phyloP scores from a whole-genome alignment of 2,329 filamentous ascomycete genomes.

The Boeremia lycopersici region DNA sequence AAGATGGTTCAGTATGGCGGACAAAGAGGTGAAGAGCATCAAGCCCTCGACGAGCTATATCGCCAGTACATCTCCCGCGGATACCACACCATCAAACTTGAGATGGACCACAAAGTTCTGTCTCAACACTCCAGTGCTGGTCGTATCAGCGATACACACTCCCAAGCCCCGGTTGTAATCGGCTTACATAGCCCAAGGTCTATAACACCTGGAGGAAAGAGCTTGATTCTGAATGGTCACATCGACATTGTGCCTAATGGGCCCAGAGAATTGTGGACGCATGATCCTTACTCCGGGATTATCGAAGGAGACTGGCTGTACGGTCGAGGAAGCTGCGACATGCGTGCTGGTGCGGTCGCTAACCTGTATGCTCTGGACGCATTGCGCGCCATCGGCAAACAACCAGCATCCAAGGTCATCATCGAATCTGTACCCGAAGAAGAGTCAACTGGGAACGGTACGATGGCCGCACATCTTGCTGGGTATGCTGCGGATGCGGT shows the following conservation, averaged over 20 bases:
- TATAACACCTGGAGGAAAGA: conserved; percentile 18
- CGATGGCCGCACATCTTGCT: conserved; percentile 24
- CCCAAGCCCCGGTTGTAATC: conserved; percentile 19
- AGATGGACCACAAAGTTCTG: conserved; percentile 20
- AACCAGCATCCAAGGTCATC: conserved; percentile 27
- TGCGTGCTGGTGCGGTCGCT: conserved; percentile 25
- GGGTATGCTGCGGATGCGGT: conserved; percentile 28
- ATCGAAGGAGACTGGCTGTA: conserved; percentile 31
- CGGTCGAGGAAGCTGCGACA: conserved; percentile 25
- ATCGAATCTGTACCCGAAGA: conserved; percentile 29
- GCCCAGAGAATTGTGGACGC: conserved; percentile 25
- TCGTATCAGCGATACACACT: conserved; percentile 18
- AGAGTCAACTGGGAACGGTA: conserved; percentile 29
- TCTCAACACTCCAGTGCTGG: conserved; percentile 21
- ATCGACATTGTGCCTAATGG: conserved; percentile 30
- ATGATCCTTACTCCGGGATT: conserved; percentile 23
- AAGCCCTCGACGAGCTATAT: conserved; percentile 22
- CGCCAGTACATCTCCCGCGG: conserved; percentile 18
- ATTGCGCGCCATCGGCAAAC: conserved; percentile 24
- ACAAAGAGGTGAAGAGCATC: conserved; percentile 24
- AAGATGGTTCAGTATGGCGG: conserved; percentile 27
- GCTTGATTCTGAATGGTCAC: conserved; percentile 28
- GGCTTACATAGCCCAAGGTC: conserved; percentile 17
- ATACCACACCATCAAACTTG: conserved; percentile 18
- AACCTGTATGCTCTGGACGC: conserved; percentile 29